Percentiles rank a stretch among this genome's conserved stretches.
These are phyloP conservation scores for Daldinia sp. DNA, from an alignment of 2,329 filamentous ascomycete genomes.

Conservation along the genomic window DNA sequence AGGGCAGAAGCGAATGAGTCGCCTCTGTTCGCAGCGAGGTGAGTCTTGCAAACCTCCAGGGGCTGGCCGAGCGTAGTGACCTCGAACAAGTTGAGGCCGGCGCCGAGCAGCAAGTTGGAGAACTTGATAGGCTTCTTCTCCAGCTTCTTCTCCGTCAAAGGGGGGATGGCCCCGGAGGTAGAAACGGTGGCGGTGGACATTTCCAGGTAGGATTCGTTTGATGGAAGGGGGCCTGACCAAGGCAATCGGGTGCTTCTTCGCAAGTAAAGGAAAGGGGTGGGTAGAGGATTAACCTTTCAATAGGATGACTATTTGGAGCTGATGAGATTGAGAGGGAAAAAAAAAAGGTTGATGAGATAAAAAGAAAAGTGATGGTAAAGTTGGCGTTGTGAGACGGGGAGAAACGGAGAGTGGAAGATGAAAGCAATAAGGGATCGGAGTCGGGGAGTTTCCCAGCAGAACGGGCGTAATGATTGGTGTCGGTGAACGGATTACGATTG, in stretches of 20 bases:
- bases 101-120: slow-evolving; percentile 95
- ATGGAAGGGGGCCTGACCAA: slow-evolving; percentile 93
- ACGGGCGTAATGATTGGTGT: slow-evolving; percentile 38
- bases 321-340: slow-evolving; percentile 1
- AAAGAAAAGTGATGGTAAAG: background rate
- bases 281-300: slow-evolving; percentile 10
- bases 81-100: slow-evolving; percentile 96
- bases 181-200: slow-evolving; percentile 72
- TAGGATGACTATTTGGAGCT: slow-evolving; percentile 9
- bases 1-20: slow-evolving; percentile 88
- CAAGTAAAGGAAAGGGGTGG: slow-evolving; percentile 52
- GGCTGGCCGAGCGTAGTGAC: slow-evolving; percentile 78
- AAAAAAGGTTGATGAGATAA: slow-evolving; percentile 28
- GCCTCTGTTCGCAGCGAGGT: slow-evolving; percentile 96
- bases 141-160: slow-evolving; percentile 65
- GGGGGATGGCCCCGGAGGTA: slow-evolving; percentile 63
- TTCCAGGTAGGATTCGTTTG: slow-evolving; percentile 64
- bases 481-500: slow-evolving; percentile 33
- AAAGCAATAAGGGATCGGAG: slow-evolving; percentile 25
- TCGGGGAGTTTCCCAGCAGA: slow-evolving; percentile 25
- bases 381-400: slow-evolving; percentile 27
- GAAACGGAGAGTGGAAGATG: slow-evolving; percentile 17
- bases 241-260: slow-evolving; percentile 92
- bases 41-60: slow-evolving; percentile 98
- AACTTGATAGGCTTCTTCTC: slow-evolving; percentile 99